These are phyloP conservation scores for Chamaecrista fasciculata DNA, from an alignment of 306 rosid species.

Conservation along the genomic window DNA sequence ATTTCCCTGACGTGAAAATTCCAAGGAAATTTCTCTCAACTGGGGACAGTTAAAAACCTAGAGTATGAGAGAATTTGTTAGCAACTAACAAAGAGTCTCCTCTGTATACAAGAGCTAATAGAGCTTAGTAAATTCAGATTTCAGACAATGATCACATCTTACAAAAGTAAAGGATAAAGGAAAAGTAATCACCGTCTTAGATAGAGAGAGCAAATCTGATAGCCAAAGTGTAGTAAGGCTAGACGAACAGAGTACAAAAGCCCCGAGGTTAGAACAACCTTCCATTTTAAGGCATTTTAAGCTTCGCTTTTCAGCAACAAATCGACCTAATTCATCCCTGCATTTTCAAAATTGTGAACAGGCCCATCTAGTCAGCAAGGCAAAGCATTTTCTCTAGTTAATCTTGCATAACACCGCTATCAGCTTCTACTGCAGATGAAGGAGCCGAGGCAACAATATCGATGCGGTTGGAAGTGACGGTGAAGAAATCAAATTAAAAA, in stretches of 20 bases:
- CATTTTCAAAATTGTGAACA: slow-evolving; percentile 26
- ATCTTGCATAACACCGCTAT: neutral
- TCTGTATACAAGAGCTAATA: neutral
- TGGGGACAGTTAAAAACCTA: slow-evolving; percentile 89
- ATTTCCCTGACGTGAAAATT: slow-evolving; percentile 66
- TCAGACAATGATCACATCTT: neutral
- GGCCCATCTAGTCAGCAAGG: slow-evolving; percentile 25
- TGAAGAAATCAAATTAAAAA: neutral
- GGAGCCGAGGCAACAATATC: neutral
- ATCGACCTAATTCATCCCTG: slow-evolving; percentile 87
- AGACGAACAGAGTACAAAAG: slow-evolving; percentile 70
- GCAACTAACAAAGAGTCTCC: slow-evolving; percentile 9
- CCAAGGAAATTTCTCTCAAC: slow-evolving; percentile 82
- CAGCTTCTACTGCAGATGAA: neutral
- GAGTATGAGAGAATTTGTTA: slow-evolving; percentile 23
- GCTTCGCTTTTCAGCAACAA: slow-evolving; percentile 75
- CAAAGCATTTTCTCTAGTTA: neutral
- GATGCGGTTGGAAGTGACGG: neutral
- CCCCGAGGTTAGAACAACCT: slow-evolving; percentile 80
- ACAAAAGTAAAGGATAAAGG: neutral
- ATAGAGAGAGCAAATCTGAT: slow-evolving; percentile 70
- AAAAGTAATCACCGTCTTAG: slow-evolving; percentile 72
- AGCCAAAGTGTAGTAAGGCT: slow-evolving; percentile 92
- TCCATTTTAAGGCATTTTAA: slow-evolving; percentile 87
- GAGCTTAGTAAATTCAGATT: neutral